These are phyloP conservation scores for Backusella liffmaniae DNA, from an alignment of 192 early-diverging fungal genomes.

Conservation along the genomic window DNA sequence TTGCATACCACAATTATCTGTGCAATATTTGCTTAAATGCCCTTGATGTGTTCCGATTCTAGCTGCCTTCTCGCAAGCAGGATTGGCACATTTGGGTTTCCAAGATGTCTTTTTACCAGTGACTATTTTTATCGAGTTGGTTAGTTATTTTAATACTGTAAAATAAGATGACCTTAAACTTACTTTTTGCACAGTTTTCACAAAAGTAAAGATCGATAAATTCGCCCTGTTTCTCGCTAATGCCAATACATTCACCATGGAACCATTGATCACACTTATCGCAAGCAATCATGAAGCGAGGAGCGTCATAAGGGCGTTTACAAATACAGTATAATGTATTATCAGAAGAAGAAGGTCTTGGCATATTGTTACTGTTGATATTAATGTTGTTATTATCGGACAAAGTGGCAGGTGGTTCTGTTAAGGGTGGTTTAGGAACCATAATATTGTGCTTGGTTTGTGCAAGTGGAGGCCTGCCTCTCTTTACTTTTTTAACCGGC, in stretches of 20 bases:
- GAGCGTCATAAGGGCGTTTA: constrained; percentile 47
- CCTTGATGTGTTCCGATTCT: constrained; percentile 18
- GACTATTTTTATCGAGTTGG: constrained; percentile 18
- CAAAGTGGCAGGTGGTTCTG: constrained; percentile 1
- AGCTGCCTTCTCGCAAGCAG: constrained; percentile 41
- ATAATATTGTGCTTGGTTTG: constrained; percentile 6
- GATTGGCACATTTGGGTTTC: constrained; percentile 45
- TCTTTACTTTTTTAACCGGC: constrained; percentile 14
- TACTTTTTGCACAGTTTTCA: constrained; percentile 46
- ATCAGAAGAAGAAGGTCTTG: constrained; percentile 3
- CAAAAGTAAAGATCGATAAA: constrained; percentile 65
- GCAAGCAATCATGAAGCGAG: constrained; percentile 70
- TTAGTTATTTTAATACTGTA: background rate
- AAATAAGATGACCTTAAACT: background rate
- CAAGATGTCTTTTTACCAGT: constrained; percentile 43
- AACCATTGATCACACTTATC: constrained; percentile 74
- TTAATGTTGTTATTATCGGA: background rate
- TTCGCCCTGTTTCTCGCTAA: constrained; percentile 52
- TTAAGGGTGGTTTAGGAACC: constrained; percentile 1
- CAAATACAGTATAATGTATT: constrained; percentile 58
- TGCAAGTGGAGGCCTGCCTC: constrained; percentile 13
- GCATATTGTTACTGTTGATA: background rate
- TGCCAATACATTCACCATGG: constrained; percentile 69
- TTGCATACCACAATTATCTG: constrained; percentile 46
- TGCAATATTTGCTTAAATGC: constrained; percentile 49